A percentile compares a stretch with the other conserved stretches of the same genome.
Evolutionary conservation across 306 rosid species (phyloP).

Genomic region (Sophora flavescens): DNA sequence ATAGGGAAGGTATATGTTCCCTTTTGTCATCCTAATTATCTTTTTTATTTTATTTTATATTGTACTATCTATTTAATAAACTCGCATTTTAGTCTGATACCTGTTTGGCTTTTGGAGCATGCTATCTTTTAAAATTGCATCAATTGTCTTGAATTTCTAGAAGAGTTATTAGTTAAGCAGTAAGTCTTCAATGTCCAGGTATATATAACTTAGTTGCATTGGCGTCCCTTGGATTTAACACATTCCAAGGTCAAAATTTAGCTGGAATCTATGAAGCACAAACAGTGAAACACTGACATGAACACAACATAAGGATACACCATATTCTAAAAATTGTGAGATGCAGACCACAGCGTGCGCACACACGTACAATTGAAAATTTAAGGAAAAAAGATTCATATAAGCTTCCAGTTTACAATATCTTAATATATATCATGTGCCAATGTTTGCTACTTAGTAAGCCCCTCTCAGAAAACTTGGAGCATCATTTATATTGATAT

Average conservation of each 20-base stretch:
- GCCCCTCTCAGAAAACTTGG: too few relatives aligned
- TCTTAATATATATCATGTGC: too few relatives aligned
- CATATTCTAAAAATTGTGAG: too few relatives aligned
- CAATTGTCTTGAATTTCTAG: conserved; percentile 32
- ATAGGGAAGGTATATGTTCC: conserved; percentile 71
- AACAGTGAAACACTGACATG: too few relatives aligned
- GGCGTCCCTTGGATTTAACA: conserved; percentile 28
- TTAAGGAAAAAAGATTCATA: too few relatives aligned
- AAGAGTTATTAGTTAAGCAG: conserved; percentile 24
- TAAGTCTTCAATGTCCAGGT: neutral
- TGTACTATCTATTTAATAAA: conserved; percentile 9
- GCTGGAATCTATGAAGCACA: neutral
- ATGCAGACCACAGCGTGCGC: too few relatives aligned
- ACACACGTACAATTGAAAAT: too few relatives aligned
- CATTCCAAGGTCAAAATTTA: conserved; percentile 22
- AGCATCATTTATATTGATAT: too few relatives aligned
- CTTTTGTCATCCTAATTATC: neutral
- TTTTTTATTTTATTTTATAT: neutral
- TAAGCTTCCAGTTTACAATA: too few relatives aligned
- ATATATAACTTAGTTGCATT: neutral
- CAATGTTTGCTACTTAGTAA: too few relatives aligned
- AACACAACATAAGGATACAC: too few relatives aligned
- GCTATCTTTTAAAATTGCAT: conserved; percentile 13
- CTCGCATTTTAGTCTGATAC: conserved; percentile 1
- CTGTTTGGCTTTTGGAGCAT: conserved; percentile 24